Percentiles rank a stretch among this genome's conserved stretches.
phyloP scores from a whole-genome alignment of 2,329 filamentous ascomycete genomes.

The Clarireedia monteithiana region DNA sequence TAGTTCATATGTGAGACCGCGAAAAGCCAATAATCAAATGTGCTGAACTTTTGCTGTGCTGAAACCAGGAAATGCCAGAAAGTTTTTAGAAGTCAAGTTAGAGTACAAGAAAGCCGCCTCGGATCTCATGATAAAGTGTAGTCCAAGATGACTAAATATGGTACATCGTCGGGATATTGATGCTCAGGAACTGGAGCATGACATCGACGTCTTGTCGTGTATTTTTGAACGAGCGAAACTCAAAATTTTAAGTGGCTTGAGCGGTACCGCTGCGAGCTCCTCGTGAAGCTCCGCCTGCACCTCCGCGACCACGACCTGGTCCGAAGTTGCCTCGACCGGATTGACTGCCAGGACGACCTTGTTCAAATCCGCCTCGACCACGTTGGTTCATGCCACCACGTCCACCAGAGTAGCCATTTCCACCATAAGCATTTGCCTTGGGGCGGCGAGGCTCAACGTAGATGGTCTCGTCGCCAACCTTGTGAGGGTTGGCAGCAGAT shows the following conservation, averaged over 20 bases:
- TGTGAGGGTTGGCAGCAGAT: constrained; percentile 75
- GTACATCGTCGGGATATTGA: constrained; percentile 7
- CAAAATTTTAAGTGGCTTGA: constrained; percentile 12
- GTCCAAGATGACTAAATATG: constrained; percentile 9
- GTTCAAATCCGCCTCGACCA: constrained; percentile 59
- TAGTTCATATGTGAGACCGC: constrained; percentile 1
- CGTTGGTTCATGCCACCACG: constrained; percentile 55
- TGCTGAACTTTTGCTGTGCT: constrained; percentile 9
- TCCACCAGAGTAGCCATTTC: constrained; percentile 55
- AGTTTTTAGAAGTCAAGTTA: constrained; percentile 5
- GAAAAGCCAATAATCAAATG: constrained; percentile 4
- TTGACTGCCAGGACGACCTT: constrained; percentile 38
- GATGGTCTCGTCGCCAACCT: constrained; percentile 74
- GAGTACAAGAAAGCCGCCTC: constrained; percentile 7
- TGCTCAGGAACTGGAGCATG: background rate
- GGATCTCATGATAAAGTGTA: background rate
- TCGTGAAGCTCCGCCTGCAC: constrained; percentile 48
- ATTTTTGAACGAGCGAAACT: background rate
- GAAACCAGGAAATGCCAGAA: constrained; percentile 1
- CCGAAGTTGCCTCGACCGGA: constrained; percentile 29
- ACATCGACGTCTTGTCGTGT: constrained; percentile 3
- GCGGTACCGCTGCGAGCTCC: constrained; percentile 47
- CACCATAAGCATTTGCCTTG: constrained; percentile 62
- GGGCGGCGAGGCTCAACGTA: constrained; percentile 83
- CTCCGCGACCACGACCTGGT: constrained; percentile 54